Evolutionary conservation across 768 basidiomycete species (phyloP), one percentile per base, ranked within the genome.

Genomic region (Gelatoporia subvermispora): DNA sequence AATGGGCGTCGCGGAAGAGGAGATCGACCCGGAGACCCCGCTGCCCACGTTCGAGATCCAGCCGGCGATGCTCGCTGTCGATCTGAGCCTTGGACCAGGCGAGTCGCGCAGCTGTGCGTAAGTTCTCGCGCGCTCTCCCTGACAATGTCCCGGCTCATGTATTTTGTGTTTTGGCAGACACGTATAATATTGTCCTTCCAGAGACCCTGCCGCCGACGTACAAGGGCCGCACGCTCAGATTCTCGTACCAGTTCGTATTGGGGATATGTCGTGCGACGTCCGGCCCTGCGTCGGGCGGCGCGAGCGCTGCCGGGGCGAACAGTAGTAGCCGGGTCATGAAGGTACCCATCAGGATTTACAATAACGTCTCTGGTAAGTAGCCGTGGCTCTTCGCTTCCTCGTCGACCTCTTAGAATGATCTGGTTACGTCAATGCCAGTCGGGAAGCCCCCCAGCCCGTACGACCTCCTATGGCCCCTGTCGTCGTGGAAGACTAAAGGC

Each of bases 271-370:
- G 89, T 11, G 81, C 85, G 34, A 55, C 57, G 57, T 47, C 55
- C 43, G 63, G 89, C 13, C 80, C 85, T 35, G 58, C 67, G 49
- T 36, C 56, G 11, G 42, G 39, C 11, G 24, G 43, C 1, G 39
- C 52, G 20, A 50, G 51, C 22, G 40, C 53, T 22, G 25, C 54
- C 11, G 51, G 49, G 21, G 60, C 64, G 11, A 77, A 72, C 53
- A 80, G 79, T 57, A 72, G 73, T 48, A 87, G 88, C 65, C 71
- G 82, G 28, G 78, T 93, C 2, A 90, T 95, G 85, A 88, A 87
- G 43, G 86, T 98, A 1, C 95, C 95, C 0, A 85, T 99, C 39
- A 72, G 93, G 20, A 74, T 98, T 4, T 97, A 96, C 68, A 93
- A 91, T 49, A 74, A 93, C 54, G 88, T 96, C 49, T 71, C 79